Evolutionary conservation across 352 stramenopile genomes (phyloP), one percentile per base, ranked within the genome.

Genomic region (Globisporangium polare): DNA sequence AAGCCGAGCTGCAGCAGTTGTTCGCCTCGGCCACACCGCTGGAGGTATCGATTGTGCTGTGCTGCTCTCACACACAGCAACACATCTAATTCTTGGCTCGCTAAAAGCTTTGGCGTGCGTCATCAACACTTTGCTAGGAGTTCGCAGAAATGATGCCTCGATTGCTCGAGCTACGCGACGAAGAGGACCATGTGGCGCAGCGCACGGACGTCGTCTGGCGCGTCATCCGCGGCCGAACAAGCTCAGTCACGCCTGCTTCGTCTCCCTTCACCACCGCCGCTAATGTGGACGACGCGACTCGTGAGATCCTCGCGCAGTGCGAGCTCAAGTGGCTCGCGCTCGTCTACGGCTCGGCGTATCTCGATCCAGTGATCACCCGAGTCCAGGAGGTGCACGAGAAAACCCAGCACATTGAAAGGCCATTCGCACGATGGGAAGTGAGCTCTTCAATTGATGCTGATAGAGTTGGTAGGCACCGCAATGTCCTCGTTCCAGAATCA

Each of bases 91-190:
- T n/a, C n/a, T n/a, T n/a, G n/a, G n/a, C n/a, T n/a, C 46, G 26
- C 13, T 24, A 50, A 22, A 22, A 54, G 50, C n/a, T 39, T 1
- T 55, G 6, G 27, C 2, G 22, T 53, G 47, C 49, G 60, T 6
- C 15, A 39, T 17, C 9, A 39, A 39, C 33, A 39, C 12, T 58
- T 26, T 47, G 33, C 42, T 18, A 62, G 71, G 62, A 60, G 31
- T 63, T 59, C 18, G 65, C 61, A 1, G 65, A 67, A 2, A 49
- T 62, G 63, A 66, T 75, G 51, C 71, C 71, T 26, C 65, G 66
- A 26, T 24, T 75, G 61, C 50, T 78, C 15, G 65, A 65, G n/a
- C 24, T 75, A 8, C 54, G 61, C 35, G 71, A 78, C 64, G 65
- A 74, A 41, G 71, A 78, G 60, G 58, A 69, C 31, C 24, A 68